A percentile compares a stretch with the other conserved stretches of the same genome.
Conservation (phyloP, 306 rosid species). For the Spatholobus suberectus region DNA sequence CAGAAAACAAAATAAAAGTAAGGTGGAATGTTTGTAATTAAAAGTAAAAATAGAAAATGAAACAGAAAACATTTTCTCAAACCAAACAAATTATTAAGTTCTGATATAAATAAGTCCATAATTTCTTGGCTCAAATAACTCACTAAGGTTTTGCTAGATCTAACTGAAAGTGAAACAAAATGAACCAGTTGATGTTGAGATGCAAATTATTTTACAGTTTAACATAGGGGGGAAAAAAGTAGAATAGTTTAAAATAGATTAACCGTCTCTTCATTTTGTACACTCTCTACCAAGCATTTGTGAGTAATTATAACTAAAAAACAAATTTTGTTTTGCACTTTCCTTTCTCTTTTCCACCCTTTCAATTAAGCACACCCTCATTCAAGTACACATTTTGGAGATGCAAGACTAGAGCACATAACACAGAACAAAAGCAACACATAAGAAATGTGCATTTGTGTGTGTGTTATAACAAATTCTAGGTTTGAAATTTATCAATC, state of each 20-base stretch:
- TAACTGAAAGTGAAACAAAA: slow-evolving; percentile 16
- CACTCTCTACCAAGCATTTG: not conserved
- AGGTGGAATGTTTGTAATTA: not conserved
- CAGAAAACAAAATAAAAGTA: not conserved
- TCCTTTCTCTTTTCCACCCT: not conserved
- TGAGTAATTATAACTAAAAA: not conserved
- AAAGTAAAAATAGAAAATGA: not conserved
- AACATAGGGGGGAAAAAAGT: not conserved
- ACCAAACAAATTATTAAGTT: not conserved
- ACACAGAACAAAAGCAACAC: not conserved
- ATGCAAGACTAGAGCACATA: slow-evolving; percentile 32
- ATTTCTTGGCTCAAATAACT: not conserved
- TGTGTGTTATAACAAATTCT: not conserved
- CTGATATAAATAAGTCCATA: not conserved
- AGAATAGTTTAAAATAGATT: not conserved
- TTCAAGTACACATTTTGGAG: slow-evolving; percentile 28
- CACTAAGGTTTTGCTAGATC: not conserved
- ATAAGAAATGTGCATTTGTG: not conserved
- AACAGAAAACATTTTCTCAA: not conserved
- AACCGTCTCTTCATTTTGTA: not conserved
- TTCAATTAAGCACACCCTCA: not conserved
- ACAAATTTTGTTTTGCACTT: not conserved
- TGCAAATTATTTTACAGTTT: slow-evolving; percentile 1
- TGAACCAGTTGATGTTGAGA: not conserved
- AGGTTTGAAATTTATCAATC: slow-evolving; percentile 20